phyloP scores from a whole-genome alignment of 495 filamentous ascomycete genomes.

The Daldinia vernicosa region DNA sequence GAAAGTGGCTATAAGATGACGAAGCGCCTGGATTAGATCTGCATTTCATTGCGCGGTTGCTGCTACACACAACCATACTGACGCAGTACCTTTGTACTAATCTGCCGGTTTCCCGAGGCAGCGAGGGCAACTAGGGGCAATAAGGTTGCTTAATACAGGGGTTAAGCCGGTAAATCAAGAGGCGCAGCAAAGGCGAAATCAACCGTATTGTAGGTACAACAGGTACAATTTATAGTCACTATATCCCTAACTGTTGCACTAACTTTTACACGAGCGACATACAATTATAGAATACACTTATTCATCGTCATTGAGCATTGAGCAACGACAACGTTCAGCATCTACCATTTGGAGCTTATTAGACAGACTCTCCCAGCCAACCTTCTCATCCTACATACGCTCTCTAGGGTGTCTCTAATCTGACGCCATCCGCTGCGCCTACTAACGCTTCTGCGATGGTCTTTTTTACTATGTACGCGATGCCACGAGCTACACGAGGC shows the following conservation, averaged over 20 bases:
- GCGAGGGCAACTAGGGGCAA: too few species aligned
- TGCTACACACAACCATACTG: background rate
- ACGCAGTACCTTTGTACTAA: background rate
- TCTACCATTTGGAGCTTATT: too few species aligned
- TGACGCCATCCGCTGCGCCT: background rate
- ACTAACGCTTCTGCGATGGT: background rate
- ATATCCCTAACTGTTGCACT: too few species aligned
- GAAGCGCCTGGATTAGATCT: constrained; percentile 28
- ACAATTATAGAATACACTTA: too few species aligned
- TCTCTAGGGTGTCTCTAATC: background rate
- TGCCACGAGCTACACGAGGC: background rate
- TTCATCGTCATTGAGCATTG: too few species aligned
- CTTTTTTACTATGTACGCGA: background rate
- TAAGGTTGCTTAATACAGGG: background rate
- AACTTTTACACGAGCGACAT: too few species aligned
- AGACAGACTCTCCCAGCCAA: too few species aligned
- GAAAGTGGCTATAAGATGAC: constrained; percentile 19
- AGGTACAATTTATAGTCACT: too few species aligned
- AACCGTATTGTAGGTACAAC: background rate
- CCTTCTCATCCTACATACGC: background rate
- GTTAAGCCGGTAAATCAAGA: background rate
- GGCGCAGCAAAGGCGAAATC: background rate
- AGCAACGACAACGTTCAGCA: too few species aligned
- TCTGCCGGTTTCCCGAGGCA: constrained; percentile 28
- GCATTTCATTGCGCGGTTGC: constrained; percentile 20